Evolutionary conservation across 1,284 basidiomycete species (phyloP), one percentile per base, ranked within the genome.

Genomic region (Boletus sp.): DNA sequence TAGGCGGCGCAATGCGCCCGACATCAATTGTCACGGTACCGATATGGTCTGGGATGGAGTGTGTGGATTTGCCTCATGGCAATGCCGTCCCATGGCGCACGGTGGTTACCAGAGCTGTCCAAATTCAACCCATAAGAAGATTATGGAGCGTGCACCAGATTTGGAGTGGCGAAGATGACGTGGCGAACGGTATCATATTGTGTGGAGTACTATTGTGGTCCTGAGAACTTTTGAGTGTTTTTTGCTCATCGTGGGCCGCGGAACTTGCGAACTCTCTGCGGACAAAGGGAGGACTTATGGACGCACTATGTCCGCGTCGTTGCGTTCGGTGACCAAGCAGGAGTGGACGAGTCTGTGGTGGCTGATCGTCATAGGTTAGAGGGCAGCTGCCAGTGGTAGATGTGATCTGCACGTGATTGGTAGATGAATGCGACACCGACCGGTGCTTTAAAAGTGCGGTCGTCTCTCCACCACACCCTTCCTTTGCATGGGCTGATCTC

Each of bases 401-500:
- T 17, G 14, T 17, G 6, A 16, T 35, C 33, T 17, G 35, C 68
- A 67, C 66, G 66, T 67, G 66, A 68, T 67, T 58, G 16, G 27
- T 21, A 25, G 5, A 16, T 27, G 33, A n/a, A 31, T 21, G 40
- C 28, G 43, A 43, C 66, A 66, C 57, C 11, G 5, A 33, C 5
- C 35, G 21, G 14, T 38, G n/a, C 54, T 46, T 71, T 65, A 67
- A 72, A 59, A 55, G 52, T 55, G 44, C 55, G 25, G 17, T 38
- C 31, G n/a, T 64, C 54, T 6, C 23, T 10, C 44, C 25, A 37
- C 40, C 31, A 3, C 28, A 38, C 17, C n/a, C 57, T 53, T 33
- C 17, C 33, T 11, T 52, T 61, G 59, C 47, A 69, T 69, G 70
- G 70, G 70, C 44, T 72, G 56, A 66, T 59, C 46, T 50, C 25